phyloP scores from a whole-genome alignment of 139 green algal species.

The Yamagishiella unicocca region DNA sequence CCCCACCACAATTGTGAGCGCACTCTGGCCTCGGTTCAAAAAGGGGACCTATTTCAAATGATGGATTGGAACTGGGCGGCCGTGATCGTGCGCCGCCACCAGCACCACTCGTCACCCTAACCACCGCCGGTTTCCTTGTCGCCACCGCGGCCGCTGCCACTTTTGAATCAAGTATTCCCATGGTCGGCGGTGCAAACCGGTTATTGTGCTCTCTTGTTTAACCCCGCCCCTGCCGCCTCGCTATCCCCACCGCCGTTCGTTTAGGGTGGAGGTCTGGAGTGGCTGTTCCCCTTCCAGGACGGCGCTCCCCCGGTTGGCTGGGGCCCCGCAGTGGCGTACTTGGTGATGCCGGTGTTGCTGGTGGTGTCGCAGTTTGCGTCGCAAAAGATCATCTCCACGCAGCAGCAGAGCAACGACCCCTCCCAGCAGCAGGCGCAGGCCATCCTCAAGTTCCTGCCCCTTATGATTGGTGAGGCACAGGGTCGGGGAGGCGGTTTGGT shows the following conservation, averaged over 20 bases:
- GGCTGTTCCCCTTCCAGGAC: constrained; percentile 92
- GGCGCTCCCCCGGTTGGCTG: constrained; percentile 94
- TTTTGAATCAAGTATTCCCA: no score
- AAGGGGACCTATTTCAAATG: background rate
- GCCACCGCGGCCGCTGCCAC: no score
- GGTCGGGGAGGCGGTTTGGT: constrained; percentile 1
- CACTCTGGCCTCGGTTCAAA: background rate
- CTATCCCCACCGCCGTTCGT: background rate
- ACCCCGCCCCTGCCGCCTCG: background rate
- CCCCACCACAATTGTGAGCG: constrained; percentile 66
- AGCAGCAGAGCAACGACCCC: constrained; percentile 67
- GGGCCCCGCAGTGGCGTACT: constrained; percentile 85
- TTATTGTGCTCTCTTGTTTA: no score
- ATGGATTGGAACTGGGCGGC: no score
- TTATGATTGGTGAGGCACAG: constrained; percentile 90
- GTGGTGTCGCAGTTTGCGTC: constrained; percentile 82
- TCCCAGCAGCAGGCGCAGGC: constrained; percentile 81
- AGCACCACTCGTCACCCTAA: no score
- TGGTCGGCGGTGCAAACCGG: no score
- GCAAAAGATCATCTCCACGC: constrained; percentile 83
- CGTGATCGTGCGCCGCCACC: no score
- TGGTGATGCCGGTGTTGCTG: constrained; percentile 94
- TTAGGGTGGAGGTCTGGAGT: constrained; percentile 73
- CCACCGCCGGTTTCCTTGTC: no score
- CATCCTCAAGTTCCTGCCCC: constrained; percentile 97